Evolutionary conservation across 768 basidiomycete species (phyloP).

Genomic region (Leccinum subgranulosum): DNA sequence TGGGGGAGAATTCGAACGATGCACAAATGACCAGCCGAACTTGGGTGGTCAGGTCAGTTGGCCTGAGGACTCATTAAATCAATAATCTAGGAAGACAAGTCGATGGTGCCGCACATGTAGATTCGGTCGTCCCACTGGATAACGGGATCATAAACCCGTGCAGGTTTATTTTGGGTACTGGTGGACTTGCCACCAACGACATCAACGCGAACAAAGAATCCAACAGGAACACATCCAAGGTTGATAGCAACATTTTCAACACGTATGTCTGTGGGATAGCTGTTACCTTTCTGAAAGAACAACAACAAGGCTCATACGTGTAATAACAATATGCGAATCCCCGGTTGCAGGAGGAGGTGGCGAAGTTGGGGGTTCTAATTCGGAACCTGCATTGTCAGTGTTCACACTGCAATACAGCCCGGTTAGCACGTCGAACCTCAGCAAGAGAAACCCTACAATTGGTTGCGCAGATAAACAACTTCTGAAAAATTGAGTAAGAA

Average conservation of each 20-base stretch:
- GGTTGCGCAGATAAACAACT: constrained; percentile 1
- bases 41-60: not conserved
- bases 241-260: constrained; percentile 3
- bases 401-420: not conserved
- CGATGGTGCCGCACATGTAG: not conserved
- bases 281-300: not conserved
- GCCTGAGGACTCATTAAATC: not conserved
- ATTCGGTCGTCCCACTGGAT: constrained; percentile 14
- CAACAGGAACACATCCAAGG: constrained; percentile 14
- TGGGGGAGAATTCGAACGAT: not conserved
- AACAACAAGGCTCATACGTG: not conserved
- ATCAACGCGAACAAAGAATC: constrained; percentile 15
- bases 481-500: not conserved
- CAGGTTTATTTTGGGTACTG: constrained; percentile 4
- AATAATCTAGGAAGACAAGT: not conserved
- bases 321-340: constrained; percentile 1
- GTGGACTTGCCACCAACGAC: not conserved
- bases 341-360: not conserved
- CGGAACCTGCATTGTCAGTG: too few species aligned
- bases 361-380: not conserved
- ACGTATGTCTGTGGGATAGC: constrained; percentile 6
- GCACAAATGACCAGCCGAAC: not conserved
- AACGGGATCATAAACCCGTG: not conserved
- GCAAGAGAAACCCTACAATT: not conserved
- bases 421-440: not conserved